Percentiles rank a stretch among this genome's conserved stretches.
These are phyloP conservation scores for Athelia sp. DNA, from an alignment of 1,284 basidiomycete genomes.

Conservation along the genomic window DNA sequence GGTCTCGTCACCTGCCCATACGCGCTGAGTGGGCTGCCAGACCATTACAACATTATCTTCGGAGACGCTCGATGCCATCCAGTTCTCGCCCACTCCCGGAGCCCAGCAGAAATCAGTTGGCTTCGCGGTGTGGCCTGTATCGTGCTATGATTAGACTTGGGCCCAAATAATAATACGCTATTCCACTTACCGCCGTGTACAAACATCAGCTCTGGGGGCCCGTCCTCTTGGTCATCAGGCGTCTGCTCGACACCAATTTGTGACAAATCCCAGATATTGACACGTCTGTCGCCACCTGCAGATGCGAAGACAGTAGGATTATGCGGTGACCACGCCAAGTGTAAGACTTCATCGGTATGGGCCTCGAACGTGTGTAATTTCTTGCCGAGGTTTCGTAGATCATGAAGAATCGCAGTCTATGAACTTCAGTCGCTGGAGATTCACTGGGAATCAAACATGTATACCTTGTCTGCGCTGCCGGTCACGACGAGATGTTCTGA, in stretches of 20 bases:
- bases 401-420: constrained; percentile 87
- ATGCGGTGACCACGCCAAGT: constrained; percentile 93
- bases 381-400: constrained; percentile 77
- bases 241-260: constrained; percentile 95
- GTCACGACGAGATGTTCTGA: constrained; percentile 86
- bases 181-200: constrained; percentile 74
- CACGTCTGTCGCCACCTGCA: constrained; percentile 86
- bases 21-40: constrained; percentile 84
- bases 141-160: constrained; percentile 2
- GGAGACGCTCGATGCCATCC: constrained; percentile 74
- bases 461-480: constrained; percentile 90
- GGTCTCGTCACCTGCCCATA: constrained; percentile 81
- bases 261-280: constrained; percentile 94
- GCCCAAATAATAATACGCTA: constrained; percentile 1
- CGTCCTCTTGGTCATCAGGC: constrained; percentile 97
- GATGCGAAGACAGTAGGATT: constrained; percentile 89
- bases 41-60: constrained; percentile 88
- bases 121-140: constrained; percentile 69
- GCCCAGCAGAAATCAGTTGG: constrained; percentile 87
- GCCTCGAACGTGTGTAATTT: constrained; percentile 90
- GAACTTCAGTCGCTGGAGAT: not conserved
- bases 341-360: constrained; percentile 93
- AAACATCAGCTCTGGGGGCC: constrained; percentile 91
- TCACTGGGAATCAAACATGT: constrained; percentile 4
- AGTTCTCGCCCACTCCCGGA: constrained; percentile 67